Conservation (phyloP, 345 rosid species). For the Garcia nutans region DNA sequence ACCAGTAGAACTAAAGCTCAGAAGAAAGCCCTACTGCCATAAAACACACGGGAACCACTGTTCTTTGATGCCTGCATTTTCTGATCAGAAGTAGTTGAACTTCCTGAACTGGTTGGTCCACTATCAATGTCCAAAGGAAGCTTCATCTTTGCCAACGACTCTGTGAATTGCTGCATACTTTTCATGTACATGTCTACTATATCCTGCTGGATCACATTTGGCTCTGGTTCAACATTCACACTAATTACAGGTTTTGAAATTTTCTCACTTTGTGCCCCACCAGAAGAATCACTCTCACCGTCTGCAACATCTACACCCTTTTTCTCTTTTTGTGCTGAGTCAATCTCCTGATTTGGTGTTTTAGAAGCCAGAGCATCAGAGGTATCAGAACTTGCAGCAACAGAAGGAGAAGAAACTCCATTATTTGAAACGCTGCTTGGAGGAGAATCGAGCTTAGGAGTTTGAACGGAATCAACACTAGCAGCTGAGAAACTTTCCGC, state of each 20-base stretch:
- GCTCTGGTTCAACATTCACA: conserved; percentile 68
- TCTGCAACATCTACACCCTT: conserved; percentile 38
- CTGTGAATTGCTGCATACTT: conserved; percentile 99
- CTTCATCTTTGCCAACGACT: conserved; percentile 98
- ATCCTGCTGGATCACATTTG: conserved; percentile 86
- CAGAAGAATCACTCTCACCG: conserved; percentile 49
- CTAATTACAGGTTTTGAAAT: conserved; percentile 47
- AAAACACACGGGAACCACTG: conserved; percentile 84
- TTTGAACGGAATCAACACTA: conserved; percentile 46
- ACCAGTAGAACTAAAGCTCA: conserved; percentile 42
- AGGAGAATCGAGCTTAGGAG: conserved; percentile 66
- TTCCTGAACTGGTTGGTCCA: conserved; percentile 70
- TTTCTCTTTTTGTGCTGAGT: conserved; percentile 42
- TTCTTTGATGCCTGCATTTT: conserved; percentile 63
- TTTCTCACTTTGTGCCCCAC: conserved; percentile 41
- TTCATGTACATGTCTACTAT: conserved; percentile 98
- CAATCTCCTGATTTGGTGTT: conserved; percentile 40
- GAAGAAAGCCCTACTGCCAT: conserved; percentile 97
- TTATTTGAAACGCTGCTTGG: conserved; percentile 76
- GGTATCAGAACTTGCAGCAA: conserved; percentile 58
- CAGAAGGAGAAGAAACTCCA: conserved; percentile 69
- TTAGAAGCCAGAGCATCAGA: conserved; percentile 40
- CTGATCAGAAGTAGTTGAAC: conserved; percentile 84
- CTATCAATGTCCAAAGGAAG: conserved; percentile 84
- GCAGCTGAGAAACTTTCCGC: conserved; percentile 51